Conservation (phyloP, 1,139 yeast genomes). For the Geotrichum citri-aurantii region DNA sequence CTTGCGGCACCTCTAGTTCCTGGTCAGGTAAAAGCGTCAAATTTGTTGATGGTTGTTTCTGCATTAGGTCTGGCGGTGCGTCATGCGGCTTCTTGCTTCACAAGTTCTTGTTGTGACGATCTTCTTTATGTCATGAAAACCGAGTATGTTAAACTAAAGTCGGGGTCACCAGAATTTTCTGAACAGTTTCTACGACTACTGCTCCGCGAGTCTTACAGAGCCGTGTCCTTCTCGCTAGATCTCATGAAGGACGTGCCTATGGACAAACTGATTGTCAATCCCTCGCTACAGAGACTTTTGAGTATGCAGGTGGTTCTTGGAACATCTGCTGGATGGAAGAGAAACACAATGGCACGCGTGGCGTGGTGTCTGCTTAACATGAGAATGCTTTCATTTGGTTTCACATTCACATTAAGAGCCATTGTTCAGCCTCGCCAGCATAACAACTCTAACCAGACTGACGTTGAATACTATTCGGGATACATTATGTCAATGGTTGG, state of each 20-base stretch:
- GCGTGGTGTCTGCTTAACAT: slow-evolving; percentile 67
- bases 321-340: slow-evolving; percentile 44
- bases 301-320: slow-evolving; percentile 62
- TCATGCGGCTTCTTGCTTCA: slow-evolving; percentile 64
- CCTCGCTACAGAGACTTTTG: slow-evolving; percentile 61
- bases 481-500: slow-evolving; percentile 60
- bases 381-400: slow-evolving; percentile 65
- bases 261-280: slow-evolving; percentile 65
- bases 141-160: slow-evolving; percentile 26
- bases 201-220: slow-evolving; percentile 59
- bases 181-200: slow-evolving; percentile 34
- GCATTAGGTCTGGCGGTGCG: slow-evolving; percentile 59
- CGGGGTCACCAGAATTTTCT: slow-evolving; percentile 16
- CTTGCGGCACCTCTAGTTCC: slow-evolving; percentile 5
- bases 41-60: slow-evolving; percentile 26
- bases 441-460: slow-evolving; percentile 30
- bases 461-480: slow-evolving; percentile 53
- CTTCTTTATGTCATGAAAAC: slow-evolving; percentile 49
- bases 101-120: slow-evolving; percentile 62
- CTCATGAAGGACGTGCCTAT: slow-evolving; percentile 58
- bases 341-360: slow-evolving; percentile 49
- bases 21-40: slow-evolving; percentile 9
- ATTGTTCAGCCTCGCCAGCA: slow-evolving; percentile 23
- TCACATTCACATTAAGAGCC: slow-evolving; percentile 60
- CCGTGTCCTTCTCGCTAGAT: slow-evolving; percentile 64